These are phyloP conservation scores for Wickerhamiella hasegawae DNA, from an alignment of 805 yeast genomes.

Conservation along the genomic window DNA sequence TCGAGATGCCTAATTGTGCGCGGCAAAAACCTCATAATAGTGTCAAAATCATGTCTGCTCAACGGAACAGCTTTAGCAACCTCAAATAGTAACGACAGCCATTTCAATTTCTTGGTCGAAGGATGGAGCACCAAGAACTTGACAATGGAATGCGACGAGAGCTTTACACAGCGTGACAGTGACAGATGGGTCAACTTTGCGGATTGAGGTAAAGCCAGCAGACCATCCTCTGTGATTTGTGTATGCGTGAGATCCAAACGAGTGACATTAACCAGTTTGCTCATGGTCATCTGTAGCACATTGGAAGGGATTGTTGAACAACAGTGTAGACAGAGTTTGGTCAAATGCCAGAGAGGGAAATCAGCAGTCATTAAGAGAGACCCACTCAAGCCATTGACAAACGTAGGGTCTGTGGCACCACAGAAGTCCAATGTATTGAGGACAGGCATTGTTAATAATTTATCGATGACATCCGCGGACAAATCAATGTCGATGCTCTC, in stretches of 20 bases:
- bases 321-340: constrained; percentile 65
- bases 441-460: constrained; percentile 38
- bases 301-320: constrained; percentile 59
- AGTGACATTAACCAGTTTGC: constrained; percentile 38
- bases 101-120: constrained; percentile 36
- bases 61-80: constrained; percentile 46
- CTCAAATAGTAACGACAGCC: constrained; percentile 54
- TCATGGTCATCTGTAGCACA: constrained; percentile 41
- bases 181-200: constrained; percentile 63
- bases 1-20: constrained; percentile 34
- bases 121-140: constrained; percentile 61
- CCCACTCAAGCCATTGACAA: constrained; percentile 41
- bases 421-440: constrained; percentile 71
- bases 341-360: constrained; percentile 16
- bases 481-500: constrained; percentile 79
- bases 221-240: constrained; percentile 46
- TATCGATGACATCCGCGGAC: constrained; percentile 38
- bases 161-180: constrained; percentile 43
- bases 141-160: constrained; percentile 57
- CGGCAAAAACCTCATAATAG: constrained; percentile 29
- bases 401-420: constrained; percentile 58
- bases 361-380: constrained; percentile 12
- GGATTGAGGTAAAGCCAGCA: constrained; percentile 37
- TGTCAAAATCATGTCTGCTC: constrained; percentile 30
- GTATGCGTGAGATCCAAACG: constrained; percentile 74